Base-by-base conservation (phyloP, 2,329 filamentous ascomycete species). In the Aspergillus luchuensis region DNA sequence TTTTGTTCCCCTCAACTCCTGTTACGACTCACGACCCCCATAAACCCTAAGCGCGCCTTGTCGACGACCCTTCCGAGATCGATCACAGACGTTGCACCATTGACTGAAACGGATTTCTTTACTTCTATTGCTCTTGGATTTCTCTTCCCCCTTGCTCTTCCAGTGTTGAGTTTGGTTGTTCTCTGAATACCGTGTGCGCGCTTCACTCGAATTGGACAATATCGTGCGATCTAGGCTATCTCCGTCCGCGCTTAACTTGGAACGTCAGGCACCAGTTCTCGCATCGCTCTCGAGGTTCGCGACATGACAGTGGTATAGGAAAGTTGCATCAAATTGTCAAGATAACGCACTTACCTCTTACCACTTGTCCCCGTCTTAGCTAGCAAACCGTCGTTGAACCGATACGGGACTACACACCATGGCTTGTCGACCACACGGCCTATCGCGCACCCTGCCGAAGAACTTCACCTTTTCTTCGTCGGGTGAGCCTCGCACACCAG, bases 401-500 rank as follows among this genome's bases (percentile, higher is more conserved):
- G 41, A 52, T 47, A 59, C 56, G 30, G 53, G 52, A 57, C 52
- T 45, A 50, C 53, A 52, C 66, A 70, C 54, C 65, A 79, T 79
- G 76, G 71, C 75, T 63, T 70, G 74, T 61, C 74, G 73, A 66
- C 76, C 73, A 61, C 67, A 70, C 56, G 74, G 73, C 19, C 71
- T 80, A 56, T 81, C 79, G 60, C 78, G 78, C 57, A 81, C 79
- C 23, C 68, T 81, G 25, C 79, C 79, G 28, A 80, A 80, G 64
- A 79, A 80, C 67, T 81, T 81, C 67, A 79, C 76, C 10, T 78
- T 79, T 52, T 71, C 76, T 55, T 74, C 74, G 52, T 56, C 68
- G 45, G 72, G 72, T 33, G 72, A 73, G 58, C 79, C 79, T 23
- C 78, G 69, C 64, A 81, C 79, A 15, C 79, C 79, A 60, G 74